Conservation (phyloP, 2,329 filamentous ascomycete genomes). For the Zymoseptoria ardabiliae region DNA sequence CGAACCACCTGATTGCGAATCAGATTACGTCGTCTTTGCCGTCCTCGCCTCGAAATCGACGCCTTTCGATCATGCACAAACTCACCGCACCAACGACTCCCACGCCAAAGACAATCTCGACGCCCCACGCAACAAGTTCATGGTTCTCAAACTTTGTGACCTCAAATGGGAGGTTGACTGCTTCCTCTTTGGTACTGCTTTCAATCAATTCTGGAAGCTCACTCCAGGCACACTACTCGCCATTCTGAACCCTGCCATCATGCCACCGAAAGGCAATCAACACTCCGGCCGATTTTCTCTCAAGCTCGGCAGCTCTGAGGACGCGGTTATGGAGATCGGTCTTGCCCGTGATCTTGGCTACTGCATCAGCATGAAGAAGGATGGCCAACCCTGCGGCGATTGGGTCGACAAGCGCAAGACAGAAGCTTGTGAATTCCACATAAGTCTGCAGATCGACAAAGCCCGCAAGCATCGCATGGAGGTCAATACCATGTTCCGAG, state of each 20-base stretch:
- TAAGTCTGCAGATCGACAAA: conserved; percentile 72
- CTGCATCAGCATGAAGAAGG: conserved; percentile 77
- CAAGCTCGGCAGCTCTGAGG: conserved; percentile 75
- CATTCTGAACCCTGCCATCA: conserved; percentile 82
- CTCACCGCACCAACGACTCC: conserved; percentile 39
- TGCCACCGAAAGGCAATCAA: conserved; percentile 71
- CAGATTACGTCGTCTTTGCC: conserved; percentile 82
- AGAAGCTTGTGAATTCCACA: conserved; percentile 86
- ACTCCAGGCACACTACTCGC: conserved; percentile 84
- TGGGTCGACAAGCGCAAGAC: conserved; percentile 90
- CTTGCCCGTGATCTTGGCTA: conserved; percentile 76
- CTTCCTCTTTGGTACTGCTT: conserved; percentile 85
- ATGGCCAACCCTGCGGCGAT: conserved; percentile 68
- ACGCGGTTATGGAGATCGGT: conserved; percentile 86
- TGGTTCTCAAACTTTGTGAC: conserved; percentile 83
- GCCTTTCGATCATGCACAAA: conserved; percentile 56
- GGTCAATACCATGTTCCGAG: conserved; percentile 58
- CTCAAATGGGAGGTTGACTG: conserved; percentile 85
- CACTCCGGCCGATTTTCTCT: conserved; percentile 81
- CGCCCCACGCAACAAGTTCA: conserved; percentile 67
- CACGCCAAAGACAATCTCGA: conserved; percentile 44
- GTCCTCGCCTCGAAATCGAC: conserved; percentile 84
- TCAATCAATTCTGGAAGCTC: conserved; percentile 91
- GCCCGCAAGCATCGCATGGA: conserved; percentile 64
- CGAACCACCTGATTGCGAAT: conserved; percentile 70